Percentiles rank a stretch among this genome's conserved stretches.
Evolutionary conservation across 768 basidiomycete species (phyloP).

Genomic region (Auricularia sp.): DNA sequence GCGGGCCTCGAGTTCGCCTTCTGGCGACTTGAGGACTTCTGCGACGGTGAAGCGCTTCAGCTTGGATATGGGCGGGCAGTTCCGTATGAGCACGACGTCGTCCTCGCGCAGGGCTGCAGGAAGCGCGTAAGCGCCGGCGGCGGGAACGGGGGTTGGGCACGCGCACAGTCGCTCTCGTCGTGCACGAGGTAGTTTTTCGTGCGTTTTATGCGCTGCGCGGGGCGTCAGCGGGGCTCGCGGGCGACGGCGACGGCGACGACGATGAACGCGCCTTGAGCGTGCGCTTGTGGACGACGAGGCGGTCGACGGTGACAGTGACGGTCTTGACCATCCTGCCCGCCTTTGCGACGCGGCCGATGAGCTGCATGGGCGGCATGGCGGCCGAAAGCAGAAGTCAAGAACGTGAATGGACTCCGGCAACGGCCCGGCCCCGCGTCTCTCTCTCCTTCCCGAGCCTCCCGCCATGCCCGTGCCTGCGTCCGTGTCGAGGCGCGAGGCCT

Average conservation of each 20-base stretch:
- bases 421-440: not conserved
- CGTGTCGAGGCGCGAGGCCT: not conserved
- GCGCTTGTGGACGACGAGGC: conserved; percentile 57
- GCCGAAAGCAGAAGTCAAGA: not conserved
- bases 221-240: not conserved
- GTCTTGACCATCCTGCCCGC: conserved; percentile 79
- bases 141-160: conserved; percentile 2
- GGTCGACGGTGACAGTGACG: conserved; percentile 70
- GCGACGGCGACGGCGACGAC: not conserved
- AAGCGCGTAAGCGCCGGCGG: not conserved
- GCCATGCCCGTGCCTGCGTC: not conserved
- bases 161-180: conserved; percentile 59
- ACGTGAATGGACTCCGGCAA: too few species aligned
- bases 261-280: conserved; percentile 61
- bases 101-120: conserved; percentile 50
- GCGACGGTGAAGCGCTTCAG: conserved; percentile 68
- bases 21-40: conserved; percentile 56
- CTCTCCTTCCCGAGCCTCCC: not conserved
- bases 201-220: conserved; percentile 51
- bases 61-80: conserved; percentile 73
- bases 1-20: conserved; percentile 32
- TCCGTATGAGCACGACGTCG: conserved; percentile 67
- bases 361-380: conserved; percentile 66
- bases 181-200: conserved; percentile 73
- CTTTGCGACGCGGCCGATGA: conserved; percentile 68